These are phyloP conservation scores for Musa balbisiana DNA, from an alignment of 202 grass and related monocot species.

Conservation along the genomic window DNA sequence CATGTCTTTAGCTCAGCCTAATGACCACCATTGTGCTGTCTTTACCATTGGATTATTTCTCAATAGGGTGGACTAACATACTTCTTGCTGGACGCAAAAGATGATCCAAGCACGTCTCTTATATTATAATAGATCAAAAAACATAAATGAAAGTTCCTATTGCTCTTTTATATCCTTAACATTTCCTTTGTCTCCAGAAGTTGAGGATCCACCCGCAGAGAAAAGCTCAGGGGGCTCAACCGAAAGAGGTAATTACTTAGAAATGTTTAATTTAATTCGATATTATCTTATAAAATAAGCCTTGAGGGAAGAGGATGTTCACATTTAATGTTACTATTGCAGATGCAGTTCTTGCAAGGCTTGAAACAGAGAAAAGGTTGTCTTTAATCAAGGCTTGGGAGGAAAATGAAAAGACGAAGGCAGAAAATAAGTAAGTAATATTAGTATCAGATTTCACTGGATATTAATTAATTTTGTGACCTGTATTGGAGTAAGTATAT, in stretches of 20 bases:
- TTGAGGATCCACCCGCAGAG: constrained; percentile 46
- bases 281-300: constrained; percentile 1
- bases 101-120: too few relatives aligned
- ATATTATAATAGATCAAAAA: too few relatives aligned
- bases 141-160: too few relatives aligned
- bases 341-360: constrained; percentile 77
- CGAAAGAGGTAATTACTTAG: constrained; percentile 61
- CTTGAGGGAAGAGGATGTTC: constrained; percentile 1
- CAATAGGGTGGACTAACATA: too few relatives aligned
- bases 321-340: constrained; percentile 2
- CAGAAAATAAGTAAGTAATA: constrained; percentile 74
- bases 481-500: too few relatives aligned
- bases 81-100: too few relatives aligned
- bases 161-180: neutral
- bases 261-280: neutral
- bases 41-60: too few relatives aligned
- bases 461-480: neutral
- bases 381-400: constrained; percentile 97
- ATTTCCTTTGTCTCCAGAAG: constrained; percentile 34
- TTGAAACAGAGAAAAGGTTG: constrained; percentile 81
- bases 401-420: constrained; percentile 94
- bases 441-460: neutral
- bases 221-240: constrained; percentile 43
- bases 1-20: too few relatives aligned
- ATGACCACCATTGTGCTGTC: too few relatives aligned